Conservation (phyloP, 768 basidiomycete species). For the Artomyces pyxidatus region DNA sequence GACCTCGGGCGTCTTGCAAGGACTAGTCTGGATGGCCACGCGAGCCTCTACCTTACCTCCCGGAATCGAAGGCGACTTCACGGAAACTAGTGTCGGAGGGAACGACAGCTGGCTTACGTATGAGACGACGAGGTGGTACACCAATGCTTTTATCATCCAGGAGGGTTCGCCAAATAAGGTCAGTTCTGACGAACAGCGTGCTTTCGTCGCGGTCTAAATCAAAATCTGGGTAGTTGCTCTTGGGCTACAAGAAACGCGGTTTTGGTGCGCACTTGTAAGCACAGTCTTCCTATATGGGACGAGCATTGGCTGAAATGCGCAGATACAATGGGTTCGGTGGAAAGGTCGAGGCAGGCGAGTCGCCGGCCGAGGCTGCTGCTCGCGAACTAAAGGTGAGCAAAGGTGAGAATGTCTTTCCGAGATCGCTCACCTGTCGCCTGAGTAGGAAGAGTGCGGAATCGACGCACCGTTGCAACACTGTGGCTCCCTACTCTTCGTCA, state of each 20-base stretch:
- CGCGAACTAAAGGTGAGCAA: constrained; percentile 56
- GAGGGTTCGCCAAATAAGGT: constrained; percentile 21
- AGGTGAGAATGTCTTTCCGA: background rate
- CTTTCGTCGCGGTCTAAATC: constrained; percentile 1
- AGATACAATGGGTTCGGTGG: constrained; percentile 90
- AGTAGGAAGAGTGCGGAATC: constrained; percentile 80
- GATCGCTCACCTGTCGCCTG: background rate
- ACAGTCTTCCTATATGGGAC: no score
- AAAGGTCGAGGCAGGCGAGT: constrained; percentile 74
- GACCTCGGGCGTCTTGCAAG: background rate
- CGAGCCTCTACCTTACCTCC: constrained; percentile 30
- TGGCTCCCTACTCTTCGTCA: constrained; percentile 60
- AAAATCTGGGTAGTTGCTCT: constrained; percentile 42
- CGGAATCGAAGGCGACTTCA: constrained; percentile 30
- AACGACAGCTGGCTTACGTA: constrained; percentile 44
- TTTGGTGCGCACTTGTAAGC: constrained; percentile 54
- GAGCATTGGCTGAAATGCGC: no score
- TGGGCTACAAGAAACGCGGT: constrained; percentile 76
- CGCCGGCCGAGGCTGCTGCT: constrained; percentile 56
- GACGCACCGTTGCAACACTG: constrained; percentile 52
- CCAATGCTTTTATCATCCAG: constrained; percentile 61
- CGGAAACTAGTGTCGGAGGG: constrained; percentile 30
- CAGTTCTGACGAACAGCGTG: background rate
- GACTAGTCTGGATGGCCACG: no score
- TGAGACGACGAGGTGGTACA: constrained; percentile 41